A percentile compares a stretch with the other conserved stretches of the same genome.
Conservation (phyloP, 1,139 yeast genomes). For the Yamadazyma trypodendri region DNA sequence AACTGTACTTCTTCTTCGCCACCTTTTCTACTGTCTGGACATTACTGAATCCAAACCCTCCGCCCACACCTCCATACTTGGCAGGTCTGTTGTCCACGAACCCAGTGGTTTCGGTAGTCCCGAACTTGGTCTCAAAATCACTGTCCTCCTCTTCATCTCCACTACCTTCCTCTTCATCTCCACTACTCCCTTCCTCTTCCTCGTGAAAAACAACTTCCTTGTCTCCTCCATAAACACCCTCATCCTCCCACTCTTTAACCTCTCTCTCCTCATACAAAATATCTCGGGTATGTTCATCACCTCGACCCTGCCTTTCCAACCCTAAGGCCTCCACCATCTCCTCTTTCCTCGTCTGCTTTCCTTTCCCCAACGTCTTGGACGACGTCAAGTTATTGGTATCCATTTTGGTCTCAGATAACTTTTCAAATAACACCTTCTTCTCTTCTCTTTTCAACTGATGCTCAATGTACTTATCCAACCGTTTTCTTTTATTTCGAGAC, state of each 20-base stretch:
- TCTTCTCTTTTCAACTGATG: slow-evolving; percentile 91
- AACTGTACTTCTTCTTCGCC: slow-evolving; percentile 41
- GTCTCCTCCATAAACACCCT: no score
- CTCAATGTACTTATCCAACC: slow-evolving; percentile 75
- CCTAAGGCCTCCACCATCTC: slow-evolving; percentile 73
- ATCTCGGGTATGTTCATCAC: slow-evolving; percentile 59
- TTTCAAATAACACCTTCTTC: slow-evolving; percentile 72
- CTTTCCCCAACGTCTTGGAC: slow-evolving; percentile 75
- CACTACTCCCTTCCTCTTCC: slow-evolving; percentile 15
- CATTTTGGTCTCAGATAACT: slow-evolving; percentile 67
- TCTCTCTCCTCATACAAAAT: slow-evolving; percentile 70
- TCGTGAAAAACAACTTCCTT: slow-evolving; percentile 16
- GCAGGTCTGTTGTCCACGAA: slow-evolving; percentile 75
- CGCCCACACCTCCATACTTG: slow-evolving; percentile 57
- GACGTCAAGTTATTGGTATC: slow-evolving; percentile 71
- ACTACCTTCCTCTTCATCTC: slow-evolving; percentile 1
- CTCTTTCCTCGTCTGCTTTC: slow-evolving; percentile 69
- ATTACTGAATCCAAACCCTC: slow-evolving; percentile 68
- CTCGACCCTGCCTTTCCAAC: slow-evolving; percentile 72
- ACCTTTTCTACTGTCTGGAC: slow-evolving; percentile 43
- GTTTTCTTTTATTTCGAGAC: slow-evolving; percentile 71
- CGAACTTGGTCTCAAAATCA: slow-evolving; percentile 9
- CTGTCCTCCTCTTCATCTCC: slow-evolving; percentile 11
- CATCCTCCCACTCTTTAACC: slow-evolving; percentile 62
- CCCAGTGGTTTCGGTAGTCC: slow-evolving; percentile 23